Base-by-base conservation (phyloP, 2,329 filamentous ascomycete genomes). In the Arachnopeziza araneosa region DNA sequence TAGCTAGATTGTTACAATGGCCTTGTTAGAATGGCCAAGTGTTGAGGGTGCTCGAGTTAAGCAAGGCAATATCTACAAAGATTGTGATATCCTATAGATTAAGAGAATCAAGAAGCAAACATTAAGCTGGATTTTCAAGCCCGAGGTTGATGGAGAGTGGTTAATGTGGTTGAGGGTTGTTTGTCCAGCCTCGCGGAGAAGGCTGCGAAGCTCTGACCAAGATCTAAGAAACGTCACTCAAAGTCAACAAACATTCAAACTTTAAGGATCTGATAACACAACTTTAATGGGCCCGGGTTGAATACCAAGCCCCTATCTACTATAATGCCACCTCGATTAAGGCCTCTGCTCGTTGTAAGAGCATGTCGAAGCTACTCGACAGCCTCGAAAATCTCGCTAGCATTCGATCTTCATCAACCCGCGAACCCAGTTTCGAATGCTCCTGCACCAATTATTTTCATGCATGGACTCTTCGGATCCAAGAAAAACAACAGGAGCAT, bases 401-500 rank as follows among this genome's bases (percentile, higher is more conserved):
- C 82, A 1, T 91, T 83, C 72, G 87, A 91, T 68, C 77, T 89
- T 51, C 85, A 91, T 71, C 77, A 83, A 68, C 85, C 88, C n/a
- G 68, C 76, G 1, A 79, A 78, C 55, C 72, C 74, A 1, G 73
- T 75, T 24, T 71, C 74, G 58, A 73, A 79, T 69, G 71, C 74
- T 60, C 75, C 76, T 62, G 70, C 77, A 49, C 90, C 93, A 1
- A 91, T 98, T 64, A 76, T 98, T 63, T 89, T 98, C 66, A 84
- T 98, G 70, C 93, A 98, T 73, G 93, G 95, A 1, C 80, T 98
- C 12, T 97, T 98, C 71, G 93, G 93, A 22, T 96, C 91, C 48
- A 96, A 96, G 78, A 92, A 91, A 78, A 98, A 98, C 73, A 96
- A 97, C 73, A 82, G 93, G 74, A 90, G 83, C 70, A 95, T 98